Percentiles rank a stretch among this genome's conserved stretches.
These are phyloP conservation scores for Pythium coloratum DNA, from an alignment of 352 stramenopile species.

Conservation along the genomic window DNA sequence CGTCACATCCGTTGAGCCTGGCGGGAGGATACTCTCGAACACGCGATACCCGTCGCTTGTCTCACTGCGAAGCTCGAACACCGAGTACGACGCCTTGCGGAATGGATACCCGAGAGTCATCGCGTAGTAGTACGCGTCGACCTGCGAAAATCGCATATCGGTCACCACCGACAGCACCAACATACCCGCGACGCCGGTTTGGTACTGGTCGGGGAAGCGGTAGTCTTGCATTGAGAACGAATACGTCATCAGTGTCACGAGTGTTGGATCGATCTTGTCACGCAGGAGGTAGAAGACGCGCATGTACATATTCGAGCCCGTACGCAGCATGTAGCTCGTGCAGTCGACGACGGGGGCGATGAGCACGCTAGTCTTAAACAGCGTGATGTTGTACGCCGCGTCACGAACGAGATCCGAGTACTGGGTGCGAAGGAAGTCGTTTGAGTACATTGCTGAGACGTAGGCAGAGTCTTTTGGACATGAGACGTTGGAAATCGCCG, in stretches of 20 bases:
- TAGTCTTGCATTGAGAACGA: constrained; percentile 18
- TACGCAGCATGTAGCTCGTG: constrained; percentile 16
- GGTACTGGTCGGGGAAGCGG: constrained; percentile 10
- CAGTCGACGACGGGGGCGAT: constrained; percentile 42
- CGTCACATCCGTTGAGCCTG: neutral
- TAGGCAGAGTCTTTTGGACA: constrained; percentile 11
- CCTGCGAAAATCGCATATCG: constrained; percentile 1
- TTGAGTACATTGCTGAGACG: constrained; percentile 17
- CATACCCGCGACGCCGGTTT: constrained; percentile 4
- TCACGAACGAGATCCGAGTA: constrained; percentile 16
- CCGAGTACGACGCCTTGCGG: neutral
- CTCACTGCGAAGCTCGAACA: neutral
- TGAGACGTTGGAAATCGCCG: constrained; percentile 2
- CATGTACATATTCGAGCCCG: constrained; percentile 9
- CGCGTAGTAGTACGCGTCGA: constrained; percentile 9
- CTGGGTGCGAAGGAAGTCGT: constrained; percentile 9
- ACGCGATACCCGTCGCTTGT: constrained; percentile 4
- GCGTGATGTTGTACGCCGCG: constrained; percentile 22
- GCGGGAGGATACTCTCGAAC: constrained; percentile 5
- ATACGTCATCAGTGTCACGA: constrained; percentile 20
- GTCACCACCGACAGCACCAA: neutral
- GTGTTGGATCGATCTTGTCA: constrained; percentile 3
- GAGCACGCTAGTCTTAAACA: constrained; percentile 13
- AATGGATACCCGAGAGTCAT: constrained; percentile 15
- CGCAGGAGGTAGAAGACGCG: constrained; percentile 24